Percentiles rank a stretch among this genome's conserved stretches.
Conservation (phyloP, 345 rosid genomes). For the Camelina neglecta region DNA sequence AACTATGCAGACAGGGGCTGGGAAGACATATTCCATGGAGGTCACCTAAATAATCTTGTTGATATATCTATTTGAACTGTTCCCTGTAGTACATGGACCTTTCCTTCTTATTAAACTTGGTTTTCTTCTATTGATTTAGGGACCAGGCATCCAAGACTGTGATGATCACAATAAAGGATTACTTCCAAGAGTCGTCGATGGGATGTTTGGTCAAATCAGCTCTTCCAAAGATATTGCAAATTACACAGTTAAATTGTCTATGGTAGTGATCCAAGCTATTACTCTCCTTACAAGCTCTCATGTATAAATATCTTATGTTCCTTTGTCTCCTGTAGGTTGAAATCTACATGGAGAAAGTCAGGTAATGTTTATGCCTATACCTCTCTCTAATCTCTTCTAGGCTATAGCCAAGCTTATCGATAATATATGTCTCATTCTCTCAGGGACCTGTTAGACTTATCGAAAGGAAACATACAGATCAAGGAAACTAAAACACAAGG, state of each 20-base stretch:
- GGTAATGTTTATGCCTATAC: constrained; percentile 48
- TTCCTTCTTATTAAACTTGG: not conserved
- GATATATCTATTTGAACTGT: constrained; percentile 7
- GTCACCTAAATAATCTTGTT: constrained; percentile 41
- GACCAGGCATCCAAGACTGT: constrained; percentile 57
- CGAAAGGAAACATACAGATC: constrained; percentile 82
- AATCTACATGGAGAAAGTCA: constrained; percentile 96
- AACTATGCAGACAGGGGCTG: constrained; percentile 83
- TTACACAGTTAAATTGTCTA: constrained; percentile 67
- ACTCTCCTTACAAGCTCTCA: not conserved
- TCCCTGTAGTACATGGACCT: not conserved
- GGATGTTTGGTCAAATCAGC: constrained; percentile 58
- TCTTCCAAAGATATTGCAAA: constrained; percentile 55
- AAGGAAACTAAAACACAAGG: constrained; percentile 80
- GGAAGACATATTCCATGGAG: constrained; percentile 93
- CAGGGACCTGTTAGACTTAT: constrained; percentile 83
- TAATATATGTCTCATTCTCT: constrained; percentile 12
- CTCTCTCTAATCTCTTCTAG: constrained; percentile 18
- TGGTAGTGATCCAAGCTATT: constrained; percentile 57
- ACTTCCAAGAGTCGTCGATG: constrained; percentile 74
- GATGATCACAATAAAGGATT: constrained; percentile 72
- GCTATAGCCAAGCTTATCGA: constrained; percentile 17
- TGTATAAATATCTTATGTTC: constrained; percentile 1
- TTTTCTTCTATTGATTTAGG: constrained; percentile 52
- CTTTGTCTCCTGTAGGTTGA: constrained; percentile 62